Percentiles rank a stretch among this genome's conserved stretches.
Conservation (phyloP, 768 basidiomycete genomes). For the Scleroderma citrinum region DNA sequence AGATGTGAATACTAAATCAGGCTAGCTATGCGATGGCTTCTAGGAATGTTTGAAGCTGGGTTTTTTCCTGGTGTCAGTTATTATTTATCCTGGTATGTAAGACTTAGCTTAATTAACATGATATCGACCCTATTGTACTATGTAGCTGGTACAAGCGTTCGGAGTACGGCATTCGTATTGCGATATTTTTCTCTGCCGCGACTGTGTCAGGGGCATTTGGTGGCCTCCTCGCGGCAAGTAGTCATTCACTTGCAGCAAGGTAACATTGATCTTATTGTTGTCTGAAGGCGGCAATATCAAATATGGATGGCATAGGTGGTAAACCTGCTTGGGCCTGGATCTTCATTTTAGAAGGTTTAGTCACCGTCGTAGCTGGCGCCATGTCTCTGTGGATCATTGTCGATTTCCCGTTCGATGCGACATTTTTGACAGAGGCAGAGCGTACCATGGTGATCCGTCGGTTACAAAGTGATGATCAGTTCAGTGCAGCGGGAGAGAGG, state of each 20-base stretch:
- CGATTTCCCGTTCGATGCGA: conserved; percentile 80
- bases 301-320: conserved; percentile 65
- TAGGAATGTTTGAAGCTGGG: conserved; percentile 63
- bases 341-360: conserved; percentile 69
- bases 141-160: conserved; percentile 63
- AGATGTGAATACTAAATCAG: not conserved
- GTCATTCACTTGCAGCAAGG: too few species aligned
- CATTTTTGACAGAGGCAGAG: too few species aligned
- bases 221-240: conserved; percentile 59
- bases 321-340: conserved; percentile 68
- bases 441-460: too few species aligned
- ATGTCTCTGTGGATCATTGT: conserved; percentile 73
- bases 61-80: conserved; percentile 48
- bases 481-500: too few species aligned
- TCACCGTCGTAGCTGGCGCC: conserved; percentile 59
- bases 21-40: conserved; percentile 62
- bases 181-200: conserved; percentile 72
- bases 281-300: conserved; percentile 53
- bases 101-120: not conserved
- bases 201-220: conserved; percentile 82
- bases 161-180: conserved; percentile 63
- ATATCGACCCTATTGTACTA: not conserved
- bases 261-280: not conserved
- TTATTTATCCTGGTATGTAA: conserved; percentile 62
- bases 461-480: too few species aligned